These are phyloP conservation scores for Chlorella sp. DNA, from an alignment of 139 green algal species.

Conservation along the genomic window DNA sequence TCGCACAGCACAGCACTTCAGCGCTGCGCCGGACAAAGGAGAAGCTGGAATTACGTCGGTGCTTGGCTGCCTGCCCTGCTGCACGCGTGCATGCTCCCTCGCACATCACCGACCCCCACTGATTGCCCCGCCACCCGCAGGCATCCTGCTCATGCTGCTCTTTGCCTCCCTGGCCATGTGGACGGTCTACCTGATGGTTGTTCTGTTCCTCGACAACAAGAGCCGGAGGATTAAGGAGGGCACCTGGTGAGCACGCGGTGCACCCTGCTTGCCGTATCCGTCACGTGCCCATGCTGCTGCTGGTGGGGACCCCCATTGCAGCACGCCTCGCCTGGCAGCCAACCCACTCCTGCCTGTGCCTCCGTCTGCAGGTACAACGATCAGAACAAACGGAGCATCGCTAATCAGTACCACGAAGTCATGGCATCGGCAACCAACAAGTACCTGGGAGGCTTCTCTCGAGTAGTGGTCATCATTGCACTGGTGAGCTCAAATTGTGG, in stretches of 20 bases:
- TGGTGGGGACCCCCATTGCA: too few species aligned
- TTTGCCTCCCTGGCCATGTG: conserved; percentile 44
- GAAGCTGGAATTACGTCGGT: too few species aligned
- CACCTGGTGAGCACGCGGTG: neutral
- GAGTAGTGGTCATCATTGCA: conserved; percentile 33
- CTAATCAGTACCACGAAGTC: conserved; percentile 44
- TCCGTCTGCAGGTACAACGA: conserved; percentile 16
- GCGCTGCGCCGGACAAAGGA: too few species aligned
- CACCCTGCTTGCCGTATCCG: too few species aligned
- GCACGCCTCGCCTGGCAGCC: neutral
- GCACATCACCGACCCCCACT: too few species aligned
- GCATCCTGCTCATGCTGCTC: conserved; percentile 33
- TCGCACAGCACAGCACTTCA: too few species aligned
- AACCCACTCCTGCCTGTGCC: neutral
- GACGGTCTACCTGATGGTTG: conserved; percentile 37
- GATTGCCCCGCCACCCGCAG: neutral
- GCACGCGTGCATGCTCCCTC: too few species aligned
- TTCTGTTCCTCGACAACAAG: conserved; percentile 43
- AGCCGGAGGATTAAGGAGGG: conserved; percentile 3
- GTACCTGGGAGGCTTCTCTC: conserved; percentile 21
- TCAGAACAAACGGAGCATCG: neutral
- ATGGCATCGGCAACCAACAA: conserved; percentile 7
- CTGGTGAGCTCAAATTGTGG: neutral
- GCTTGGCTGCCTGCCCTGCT: too few species aligned
- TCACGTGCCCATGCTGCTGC: too few species aligned